phyloP scores from a whole-genome alignment of 2,329 filamentous ascomycete species.

The Ophiostoma ips region DNA sequence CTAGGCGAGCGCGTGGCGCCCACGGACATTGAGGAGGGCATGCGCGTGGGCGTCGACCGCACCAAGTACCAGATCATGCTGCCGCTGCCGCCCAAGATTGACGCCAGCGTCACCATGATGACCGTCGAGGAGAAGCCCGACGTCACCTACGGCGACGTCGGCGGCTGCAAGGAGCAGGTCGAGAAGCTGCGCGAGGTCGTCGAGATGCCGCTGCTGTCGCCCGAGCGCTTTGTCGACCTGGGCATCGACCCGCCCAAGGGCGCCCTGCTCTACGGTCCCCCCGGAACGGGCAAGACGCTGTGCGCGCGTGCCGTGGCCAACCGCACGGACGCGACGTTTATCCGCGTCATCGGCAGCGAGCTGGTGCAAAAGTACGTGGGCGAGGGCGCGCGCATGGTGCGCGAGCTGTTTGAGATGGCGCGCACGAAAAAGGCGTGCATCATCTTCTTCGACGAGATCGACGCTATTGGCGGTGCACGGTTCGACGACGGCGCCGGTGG shows the following conservation, averaged over 20 bases:
- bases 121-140: slow-evolving; percentile 99
- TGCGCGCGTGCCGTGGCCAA: slow-evolving; percentile 96
- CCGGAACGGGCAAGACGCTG: slow-evolving; percentile 97
- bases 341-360: slow-evolving; percentile 94
- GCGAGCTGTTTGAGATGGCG: slow-evolving; percentile 98
- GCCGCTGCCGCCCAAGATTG: slow-evolving; percentile 93
- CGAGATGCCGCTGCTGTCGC: slow-evolving; percentile 92
- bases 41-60: slow-evolving; percentile 94
- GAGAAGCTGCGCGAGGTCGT: slow-evolving; percentile 98
- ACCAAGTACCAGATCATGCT: slow-evolving; percentile 99
- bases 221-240: slow-evolving; percentile 95
- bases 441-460: slow-evolving; percentile 99
- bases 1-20: slow-evolving; percentile 92
- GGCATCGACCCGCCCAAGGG: slow-evolving; percentile 98
- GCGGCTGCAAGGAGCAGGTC: slow-evolving; percentile 98
- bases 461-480: slow-evolving; percentile 96
- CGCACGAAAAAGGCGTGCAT: slow-evolving; percentile 99
- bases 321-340: slow-evolving; percentile 95
- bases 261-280: slow-evolving; percentile 88
- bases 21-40: slow-evolving; percentile 98
- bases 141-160: slow-evolving; percentile 96
- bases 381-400: slow-evolving; percentile 95
- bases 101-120: slow-evolving; percentile 99
- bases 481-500: slow-evolving; percentile 96
- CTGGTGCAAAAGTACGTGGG: slow-evolving; percentile 98